Percentiles rank a stretch among this genome's conserved stretches.
phyloP scores from a whole-genome alignment of 192 early-diverging fungal species.

The Gonapodya sp. region DNA sequence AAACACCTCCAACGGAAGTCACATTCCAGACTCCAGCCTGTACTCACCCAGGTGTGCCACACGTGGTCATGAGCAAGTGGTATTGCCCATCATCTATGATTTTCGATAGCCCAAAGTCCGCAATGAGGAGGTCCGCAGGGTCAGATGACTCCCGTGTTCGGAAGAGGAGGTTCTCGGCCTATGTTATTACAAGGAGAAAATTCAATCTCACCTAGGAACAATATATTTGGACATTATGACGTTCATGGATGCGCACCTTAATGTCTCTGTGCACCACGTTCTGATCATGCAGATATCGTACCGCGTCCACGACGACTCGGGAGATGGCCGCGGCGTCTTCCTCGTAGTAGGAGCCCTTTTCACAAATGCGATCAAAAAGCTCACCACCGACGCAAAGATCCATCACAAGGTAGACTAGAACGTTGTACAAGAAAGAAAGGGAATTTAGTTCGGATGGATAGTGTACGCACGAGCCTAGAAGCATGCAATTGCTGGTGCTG shows the following conservation, averaged over 20 bases:
- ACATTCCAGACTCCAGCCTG: neutral
- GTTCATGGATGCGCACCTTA: conserved; percentile 33
- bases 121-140: conserved; percentile 56
- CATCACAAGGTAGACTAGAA: conserved; percentile 15
- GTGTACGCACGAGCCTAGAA: no score
- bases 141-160: conserved; percentile 32
- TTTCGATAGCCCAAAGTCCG: conserved; percentile 73
- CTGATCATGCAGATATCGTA: conserved; percentile 11
- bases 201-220: no score
- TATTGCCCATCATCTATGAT: conserved; percentile 51
- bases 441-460: no score
- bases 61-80: conserved; percentile 50
- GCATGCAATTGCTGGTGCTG: no score
- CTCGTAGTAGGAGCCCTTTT: conserved; percentile 38
- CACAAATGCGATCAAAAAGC: conserved; percentile 42
- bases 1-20: neutral
- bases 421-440: neutral
- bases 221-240: no score
- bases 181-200: neutral
- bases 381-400: conserved; percentile 33
- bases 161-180: conserved; percentile 69
- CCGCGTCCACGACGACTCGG: conserved; percentile 12
- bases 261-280: conserved; percentile 19
- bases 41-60: conserved; percentile 63
- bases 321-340: conserved; percentile 14